Conservation (phyloP, 129 eudicot genomes). For the Tagetes erecta region DNA sequence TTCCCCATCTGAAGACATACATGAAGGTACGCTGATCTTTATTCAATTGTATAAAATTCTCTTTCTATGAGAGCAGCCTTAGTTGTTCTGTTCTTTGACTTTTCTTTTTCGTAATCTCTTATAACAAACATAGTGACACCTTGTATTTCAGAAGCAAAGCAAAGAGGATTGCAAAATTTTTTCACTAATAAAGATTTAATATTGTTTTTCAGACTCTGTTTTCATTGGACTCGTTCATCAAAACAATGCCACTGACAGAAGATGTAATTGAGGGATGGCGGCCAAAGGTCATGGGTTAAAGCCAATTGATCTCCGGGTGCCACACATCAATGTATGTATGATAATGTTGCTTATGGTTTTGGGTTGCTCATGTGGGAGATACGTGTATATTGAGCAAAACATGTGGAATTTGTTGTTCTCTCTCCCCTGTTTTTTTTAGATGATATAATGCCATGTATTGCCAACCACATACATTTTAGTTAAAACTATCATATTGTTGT, state of each 20-base stretch:
- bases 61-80: slow-evolving; percentile 16
- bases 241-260: slow-evolving; percentile 67
- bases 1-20: slow-evolving; percentile 65
- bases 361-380: slow-evolving; percentile 1
- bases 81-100: neutral
- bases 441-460: neutral
- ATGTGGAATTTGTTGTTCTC: neutral
- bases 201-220: slow-evolving; percentile 48
- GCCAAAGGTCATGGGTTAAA: slow-evolving; percentile 75
- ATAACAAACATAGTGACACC: neutral
- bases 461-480: slow-evolving; percentile 1
- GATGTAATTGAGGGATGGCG: slow-evolving; percentile 95
- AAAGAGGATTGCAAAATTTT: neutral
- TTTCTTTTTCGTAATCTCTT: neutral
- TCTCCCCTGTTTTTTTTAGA: neutral
- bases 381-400: slow-evolving; percentile 6
- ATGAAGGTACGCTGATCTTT: slow-evolving; percentile 60
- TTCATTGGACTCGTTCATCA: slow-evolving; percentile 73
- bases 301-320: neutral
- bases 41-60: neutral
- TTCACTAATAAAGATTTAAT: neutral
- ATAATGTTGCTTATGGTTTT: neutral
- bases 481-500: neutral
- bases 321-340: neutral
- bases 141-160: neutral